phyloP scores from a whole-genome alignment of 2,329 filamentous ascomycete genomes.

The Geosmithia putterillii region DNA sequence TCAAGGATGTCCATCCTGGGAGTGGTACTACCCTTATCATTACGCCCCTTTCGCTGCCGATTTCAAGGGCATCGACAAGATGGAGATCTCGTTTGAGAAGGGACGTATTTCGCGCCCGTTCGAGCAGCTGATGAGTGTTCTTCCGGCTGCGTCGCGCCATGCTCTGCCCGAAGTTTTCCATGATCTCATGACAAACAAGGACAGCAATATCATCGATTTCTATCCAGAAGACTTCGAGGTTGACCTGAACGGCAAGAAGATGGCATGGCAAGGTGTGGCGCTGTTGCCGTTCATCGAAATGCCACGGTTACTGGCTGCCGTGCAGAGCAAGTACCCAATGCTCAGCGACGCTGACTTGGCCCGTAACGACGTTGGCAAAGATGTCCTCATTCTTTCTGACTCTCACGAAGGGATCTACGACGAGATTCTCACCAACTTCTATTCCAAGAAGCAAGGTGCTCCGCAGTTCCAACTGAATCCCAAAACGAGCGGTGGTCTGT shows the following conservation, averaged over 20 bases:
- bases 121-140: slow-evolving; percentile 95
- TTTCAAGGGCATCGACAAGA: slow-evolving; percentile 70
- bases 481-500: slow-evolving; percentile 61
- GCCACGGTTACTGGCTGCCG: slow-evolving; percentile 68
- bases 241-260: slow-evolving; percentile 95
- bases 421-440: slow-evolving; percentile 73
- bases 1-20: slow-evolving; percentile 96
- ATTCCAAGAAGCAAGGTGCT: slow-evolving; percentile 71
- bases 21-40: slow-evolving; percentile 98
- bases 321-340: slow-evolving; percentile 69
- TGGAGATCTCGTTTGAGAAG: slow-evolving; percentile 72
- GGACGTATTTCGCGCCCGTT: slow-evolving; percentile 82
- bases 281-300: slow-evolving; percentile 95
- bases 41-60: slow-evolving; percentile 96
- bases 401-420: slow-evolving; percentile 70
- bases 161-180: slow-evolving; percentile 84
- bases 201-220: slow-evolving; percentile 93
- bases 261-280: slow-evolving; percentile 93
- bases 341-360: slow-evolving; percentile 64
- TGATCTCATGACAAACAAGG: slow-evolving; percentile 73
- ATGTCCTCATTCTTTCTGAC: slow-evolving; percentile 76
- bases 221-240: slow-evolving; percentile 91
- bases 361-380: slow-evolving; percentile 69
- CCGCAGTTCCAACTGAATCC: slow-evolving; percentile 62
- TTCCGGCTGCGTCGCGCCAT: slow-evolving; percentile 86